Evolutionary conservation across 2,329 filamentous ascomycete genomes (phyloP).

Genomic region (Hymenoscyphus scutula): DNA sequence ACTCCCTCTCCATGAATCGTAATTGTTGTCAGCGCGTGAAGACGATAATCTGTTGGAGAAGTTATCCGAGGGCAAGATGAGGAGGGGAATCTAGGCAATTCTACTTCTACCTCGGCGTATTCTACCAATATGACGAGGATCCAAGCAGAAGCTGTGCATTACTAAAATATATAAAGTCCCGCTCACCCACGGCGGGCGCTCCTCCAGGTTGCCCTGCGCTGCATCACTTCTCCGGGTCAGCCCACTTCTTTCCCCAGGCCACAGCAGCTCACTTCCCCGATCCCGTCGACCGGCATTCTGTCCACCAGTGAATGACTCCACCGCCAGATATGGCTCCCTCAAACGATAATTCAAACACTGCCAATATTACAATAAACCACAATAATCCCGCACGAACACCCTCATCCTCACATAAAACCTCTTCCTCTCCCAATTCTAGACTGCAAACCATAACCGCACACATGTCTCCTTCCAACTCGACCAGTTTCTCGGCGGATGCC

Average conservation of each 20-base stretch:
- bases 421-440: conserved; percentile 47
- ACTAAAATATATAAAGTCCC: conserved; percentile 1
- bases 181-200: background rate
- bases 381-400: conserved; percentile 2
- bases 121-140: background rate
- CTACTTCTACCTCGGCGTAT: conserved; percentile 2
- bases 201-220: background rate
- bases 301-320: background rate
- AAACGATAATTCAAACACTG: background rate
- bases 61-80: background rate
- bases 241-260: conserved; percentile 3
- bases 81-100: too few species aligned
- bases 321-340: background rate
- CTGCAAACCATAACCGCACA: conserved; percentile 65
- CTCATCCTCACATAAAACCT: conserved; percentile 6
- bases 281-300: background rate
- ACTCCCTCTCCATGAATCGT: background rate
- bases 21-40: background rate
- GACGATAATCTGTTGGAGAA: background rate
- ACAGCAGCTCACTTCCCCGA: background rate
- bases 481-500: conserved; percentile 70
- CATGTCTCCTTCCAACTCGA: conserved; percentile 54
- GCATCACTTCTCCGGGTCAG: background rate
- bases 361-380: background rate
- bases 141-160: conserved; percentile 2